These are phyloP conservation scores for Cyanodermella asteris DNA, from an alignment of 2,329 filamentous ascomycete species.

Conservation along the genomic window DNA sequence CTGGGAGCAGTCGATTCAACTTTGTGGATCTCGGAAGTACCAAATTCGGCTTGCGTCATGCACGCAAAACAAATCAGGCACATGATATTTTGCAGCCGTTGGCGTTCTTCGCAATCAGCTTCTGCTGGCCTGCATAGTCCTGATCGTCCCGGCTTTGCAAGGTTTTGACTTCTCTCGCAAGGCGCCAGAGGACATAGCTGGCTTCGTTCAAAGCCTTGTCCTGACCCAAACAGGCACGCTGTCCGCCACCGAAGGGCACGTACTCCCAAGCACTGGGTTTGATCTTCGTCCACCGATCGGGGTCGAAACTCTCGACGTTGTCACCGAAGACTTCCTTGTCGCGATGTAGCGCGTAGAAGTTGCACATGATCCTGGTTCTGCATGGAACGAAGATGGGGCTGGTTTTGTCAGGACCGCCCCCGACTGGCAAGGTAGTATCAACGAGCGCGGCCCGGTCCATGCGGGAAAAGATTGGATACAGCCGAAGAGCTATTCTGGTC, in stretches of 20 bases:
- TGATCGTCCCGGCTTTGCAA: conserved; percentile 2
- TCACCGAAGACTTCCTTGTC: conserved; percentile 16
- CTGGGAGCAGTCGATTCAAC: too few species aligned
- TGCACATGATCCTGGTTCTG: conserved; percentile 11
- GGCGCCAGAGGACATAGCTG: conserved; percentile 3
- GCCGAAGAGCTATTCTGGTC: conserved; percentile 7
- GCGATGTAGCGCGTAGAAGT: conserved; percentile 16
- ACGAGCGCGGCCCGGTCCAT: conserved; percentile 51
- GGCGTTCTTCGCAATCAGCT: conserved; percentile 1
- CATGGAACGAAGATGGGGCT: conserved; percentile 12
- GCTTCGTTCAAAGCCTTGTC: conserved; percentile 3
- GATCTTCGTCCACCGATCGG: conserved; percentile 8
- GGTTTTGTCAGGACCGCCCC: conserved; percentile 23
- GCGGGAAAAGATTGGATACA: conserved; percentile 8
- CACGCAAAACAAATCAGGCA: too few species aligned
- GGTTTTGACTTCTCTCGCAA: conserved; percentile 1
- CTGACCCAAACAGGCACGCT: conserved; percentile 4
- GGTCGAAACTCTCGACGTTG: conserved; percentile 11
- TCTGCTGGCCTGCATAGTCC: conserved; percentile 1
- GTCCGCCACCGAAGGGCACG: conserved; percentile 16
- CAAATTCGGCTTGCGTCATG: too few species aligned
- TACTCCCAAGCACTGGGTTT: conserved; percentile 11
- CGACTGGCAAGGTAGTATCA: conserved; percentile 53
- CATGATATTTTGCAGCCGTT: conserved; percentile 2
- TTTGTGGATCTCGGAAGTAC: too few species aligned